These are phyloP conservation scores for Aspergillus diversus DNA, from an alignment of 495 filamentous ascomycete genomes.

Conservation along the genomic window DNA sequence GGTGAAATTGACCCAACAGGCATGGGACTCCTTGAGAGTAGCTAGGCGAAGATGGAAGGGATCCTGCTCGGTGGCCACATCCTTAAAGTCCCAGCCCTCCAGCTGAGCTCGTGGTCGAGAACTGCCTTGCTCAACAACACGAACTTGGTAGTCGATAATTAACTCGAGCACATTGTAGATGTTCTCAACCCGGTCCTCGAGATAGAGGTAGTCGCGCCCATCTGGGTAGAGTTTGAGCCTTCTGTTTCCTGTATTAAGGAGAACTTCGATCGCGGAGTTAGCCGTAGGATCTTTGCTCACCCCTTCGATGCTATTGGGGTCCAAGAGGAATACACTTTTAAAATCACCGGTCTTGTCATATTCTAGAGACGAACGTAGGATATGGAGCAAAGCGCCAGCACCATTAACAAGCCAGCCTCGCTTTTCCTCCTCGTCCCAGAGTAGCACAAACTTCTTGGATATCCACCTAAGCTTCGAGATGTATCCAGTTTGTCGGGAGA, in stretches of 20 bases:
- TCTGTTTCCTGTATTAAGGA: background rate
- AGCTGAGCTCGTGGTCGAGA: background rate
- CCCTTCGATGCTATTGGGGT: background rate
- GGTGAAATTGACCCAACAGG: background rate
- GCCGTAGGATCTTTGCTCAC: background rate
- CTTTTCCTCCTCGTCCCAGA: conserved; percentile 10
- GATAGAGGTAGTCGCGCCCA: background rate
- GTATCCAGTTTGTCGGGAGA: background rate
- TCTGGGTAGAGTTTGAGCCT: background rate
- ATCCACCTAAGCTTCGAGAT: conserved; percentile 5
- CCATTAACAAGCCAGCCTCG: conserved; percentile 13
- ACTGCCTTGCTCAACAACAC: background rate
- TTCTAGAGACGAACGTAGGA: background rate
- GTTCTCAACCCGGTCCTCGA: background rate
- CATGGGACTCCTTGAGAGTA: background rate
- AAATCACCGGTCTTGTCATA: background rate
- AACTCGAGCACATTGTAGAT: background rate
- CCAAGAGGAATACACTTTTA: background rate
- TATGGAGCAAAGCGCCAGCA: conserved; percentile 6
- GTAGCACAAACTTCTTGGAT: background rate
- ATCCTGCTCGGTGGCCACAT: conserved; percentile 1
- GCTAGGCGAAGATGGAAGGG: background rate
- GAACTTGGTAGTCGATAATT: background rate
- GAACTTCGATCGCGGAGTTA: background rate
- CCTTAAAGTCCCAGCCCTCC: conserved; percentile 13